Conservation (phyloP, 305 asterid species). For the Fraxinus dipetala region DNA sequence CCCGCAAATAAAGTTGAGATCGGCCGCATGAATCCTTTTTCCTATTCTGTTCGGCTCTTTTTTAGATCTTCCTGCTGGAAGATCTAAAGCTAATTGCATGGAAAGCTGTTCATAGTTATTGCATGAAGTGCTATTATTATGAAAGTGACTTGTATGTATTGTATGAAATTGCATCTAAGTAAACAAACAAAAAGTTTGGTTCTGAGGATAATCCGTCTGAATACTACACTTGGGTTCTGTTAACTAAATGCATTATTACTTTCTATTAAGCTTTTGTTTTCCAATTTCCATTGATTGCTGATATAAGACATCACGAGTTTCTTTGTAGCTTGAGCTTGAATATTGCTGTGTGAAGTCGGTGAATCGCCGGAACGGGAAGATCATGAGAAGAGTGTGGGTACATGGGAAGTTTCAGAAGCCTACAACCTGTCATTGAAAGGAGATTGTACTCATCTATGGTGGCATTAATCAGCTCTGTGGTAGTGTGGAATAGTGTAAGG, state of each 20-base stretch:
- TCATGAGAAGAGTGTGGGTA: conserved; percentile 61
- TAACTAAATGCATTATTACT: not conserved
- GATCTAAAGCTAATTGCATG: not conserved
- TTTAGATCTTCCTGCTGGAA: not conserved
- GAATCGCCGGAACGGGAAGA: conserved; percentile 48
- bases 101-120: not conserved
- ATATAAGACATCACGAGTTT: not conserved
- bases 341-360: conserved; percentile 57
- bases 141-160: not conserved
- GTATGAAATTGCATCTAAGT: not conserved
- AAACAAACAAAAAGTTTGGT: not conserved
- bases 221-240: not conserved
- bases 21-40: not conserved
- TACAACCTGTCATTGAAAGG: not conserved
- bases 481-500: too few relatives aligned
- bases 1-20: not conserved
- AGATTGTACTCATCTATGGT: not conserved
- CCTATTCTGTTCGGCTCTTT: not conserved
- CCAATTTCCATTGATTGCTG: not conserved
- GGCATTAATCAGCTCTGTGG: not conserved
- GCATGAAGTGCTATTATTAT: not conserved
- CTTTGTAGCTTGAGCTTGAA: conserved; percentile 53
- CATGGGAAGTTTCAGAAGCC: conserved; percentile 64
- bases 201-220: not conserved
- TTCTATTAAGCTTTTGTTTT: not conserved